Percentiles rank a stretch among this genome's conserved stretches.
phyloP scores from a whole-genome alignment of 441 rosid species.

The Erodium trifolium region DNA sequence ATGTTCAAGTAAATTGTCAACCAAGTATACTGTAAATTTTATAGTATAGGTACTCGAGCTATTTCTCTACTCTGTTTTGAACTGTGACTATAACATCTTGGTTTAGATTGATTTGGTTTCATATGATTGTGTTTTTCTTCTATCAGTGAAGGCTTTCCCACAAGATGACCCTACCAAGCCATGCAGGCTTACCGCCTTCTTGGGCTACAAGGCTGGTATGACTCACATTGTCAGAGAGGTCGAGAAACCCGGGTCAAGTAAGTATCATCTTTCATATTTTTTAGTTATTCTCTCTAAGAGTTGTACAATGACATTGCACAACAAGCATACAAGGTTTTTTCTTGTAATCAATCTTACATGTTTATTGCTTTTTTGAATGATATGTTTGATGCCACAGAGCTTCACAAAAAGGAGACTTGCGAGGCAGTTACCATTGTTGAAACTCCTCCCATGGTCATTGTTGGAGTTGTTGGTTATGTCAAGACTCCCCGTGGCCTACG shows the following conservation, averaged over 20 bases:
- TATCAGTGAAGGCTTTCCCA: slow-evolving; percentile 86
- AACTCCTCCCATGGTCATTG: slow-evolving; percentile 10
- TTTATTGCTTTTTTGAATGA: neutral
- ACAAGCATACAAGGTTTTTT: no score
- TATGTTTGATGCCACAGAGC: slow-evolving; percentile 28
- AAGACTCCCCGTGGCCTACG: slow-evolving; percentile 43
- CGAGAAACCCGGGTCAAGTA: slow-evolving; percentile 92
- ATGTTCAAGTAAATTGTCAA: neutral
- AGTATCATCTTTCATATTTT: slow-evolving; percentile 16
- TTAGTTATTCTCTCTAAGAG: neutral
- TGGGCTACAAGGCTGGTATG: slow-evolving; percentile 96
- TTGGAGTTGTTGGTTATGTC: no score
- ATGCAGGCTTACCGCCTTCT: slow-evolving; percentile 73
- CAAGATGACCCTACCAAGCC: slow-evolving; percentile 71
- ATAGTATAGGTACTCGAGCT: no score
- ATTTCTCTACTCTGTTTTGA: neutral
- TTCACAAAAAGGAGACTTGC: slow-evolving; percentile 92
- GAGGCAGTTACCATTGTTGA: slow-evolving; percentile 82
- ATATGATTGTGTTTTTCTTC: neutral
- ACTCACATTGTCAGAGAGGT: slow-evolving; percentile 92
- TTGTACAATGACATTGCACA: neutral
- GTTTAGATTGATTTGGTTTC: neutral
- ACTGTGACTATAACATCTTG: neutral
- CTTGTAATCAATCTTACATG: no score
- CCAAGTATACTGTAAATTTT: neutral